Conservation (phyloP, 805 yeast genomes). For the Cyberlindnera mrakii region DNA sequence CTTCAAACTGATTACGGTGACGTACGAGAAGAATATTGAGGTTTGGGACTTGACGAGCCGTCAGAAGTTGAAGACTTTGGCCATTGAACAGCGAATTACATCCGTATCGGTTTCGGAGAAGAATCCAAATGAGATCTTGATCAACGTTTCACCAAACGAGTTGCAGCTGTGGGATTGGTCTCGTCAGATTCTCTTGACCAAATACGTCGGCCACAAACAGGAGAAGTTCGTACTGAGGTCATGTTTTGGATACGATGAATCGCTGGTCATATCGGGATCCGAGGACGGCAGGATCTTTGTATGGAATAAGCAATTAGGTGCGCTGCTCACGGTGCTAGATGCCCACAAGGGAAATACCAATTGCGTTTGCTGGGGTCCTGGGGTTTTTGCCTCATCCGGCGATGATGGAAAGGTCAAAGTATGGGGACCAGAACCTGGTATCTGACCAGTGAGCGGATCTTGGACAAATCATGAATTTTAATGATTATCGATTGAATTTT, state of each 20-base stretch:
- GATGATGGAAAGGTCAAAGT: slow-evolving; percentile 71
- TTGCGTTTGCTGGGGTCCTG: slow-evolving; percentile 71
- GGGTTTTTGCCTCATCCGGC: slow-evolving; percentile 75
- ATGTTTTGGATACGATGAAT: slow-evolving; percentile 68
- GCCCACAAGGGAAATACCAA: slow-evolving; percentile 69
- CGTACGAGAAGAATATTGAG: slow-evolving; percentile 55
- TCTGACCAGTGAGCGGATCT: no score
- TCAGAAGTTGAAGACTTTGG: slow-evolving; percentile 37
- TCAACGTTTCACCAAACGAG: slow-evolving; percentile 70
- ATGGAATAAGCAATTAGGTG: slow-evolving; percentile 73
- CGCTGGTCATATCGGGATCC: slow-evolving; percentile 71
- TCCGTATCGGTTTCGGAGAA: slow-evolving; percentile 51
- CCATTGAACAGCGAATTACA: slow-evolving; percentile 54
- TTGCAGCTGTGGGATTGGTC: slow-evolving; percentile 76
- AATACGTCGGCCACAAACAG: slow-evolving; percentile 69
- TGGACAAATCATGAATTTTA: no score
- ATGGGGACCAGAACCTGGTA: slow-evolving; percentile 40
- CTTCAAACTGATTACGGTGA: slow-evolving; percentile 59
- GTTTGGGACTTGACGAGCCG: slow-evolving; percentile 48
- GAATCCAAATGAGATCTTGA: slow-evolving; percentile 49
- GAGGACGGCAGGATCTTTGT: slow-evolving; percentile 75
- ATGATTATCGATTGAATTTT: no score
- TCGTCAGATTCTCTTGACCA: slow-evolving; percentile 50
- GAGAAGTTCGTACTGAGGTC: slow-evolving; percentile 66
- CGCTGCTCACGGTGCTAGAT: slow-evolving; percentile 47